Base-by-base conservation (phyloP, 305 asterid genomes). In the Fraxinus velutina region DNA sequence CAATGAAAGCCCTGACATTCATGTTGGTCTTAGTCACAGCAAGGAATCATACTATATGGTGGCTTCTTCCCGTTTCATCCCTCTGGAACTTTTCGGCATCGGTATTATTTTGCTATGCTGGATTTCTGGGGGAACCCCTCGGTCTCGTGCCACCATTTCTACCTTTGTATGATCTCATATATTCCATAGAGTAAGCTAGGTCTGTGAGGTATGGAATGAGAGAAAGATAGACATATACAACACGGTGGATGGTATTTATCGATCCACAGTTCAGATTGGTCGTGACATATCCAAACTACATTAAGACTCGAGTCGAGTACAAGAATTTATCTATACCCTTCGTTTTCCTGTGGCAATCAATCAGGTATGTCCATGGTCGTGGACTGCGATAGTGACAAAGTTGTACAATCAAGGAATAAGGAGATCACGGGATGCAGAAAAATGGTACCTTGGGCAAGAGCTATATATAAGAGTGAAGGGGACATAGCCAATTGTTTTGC, bases 1-100 rank as follows among this genome's bases (percentile, higher is more conserved):
- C 73, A 80, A 82, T 10, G 55, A 81, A 1, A 76, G 55, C 73
- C n/a, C 83, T 4, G 88, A 87, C 81, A 42, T 87, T 82, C 88
- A 83, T 76, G 88, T 85, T n/a, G 88, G 88, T 1, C 86, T 64
- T 84, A 78, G 85, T 87, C 27, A 85, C 55, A 3, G 81, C 88
- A 9, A 36, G 29, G 71, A 72, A 87, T 72, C 84, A 27, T 82
- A 76, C 76, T 80, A 80, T 76, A 84, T 84, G 82, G 73, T 75
- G 76, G 87, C 85, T 6, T 27, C 86, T 27, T 72, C 90, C 33
- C 82, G 50, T 9, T 42, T 42, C 15, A 42, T 79, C 52, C 83
- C 85, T 52, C 4, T 29, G 6, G 73, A 50, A 33, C 87, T 80
- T 29, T 30, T 29, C 2, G 86, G 90, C 21, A 55, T 60, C 44